Evolutionary conservation across 116 monocot genomes (phyloP).

Genomic region (Papilionanthe hybrid): DNA sequence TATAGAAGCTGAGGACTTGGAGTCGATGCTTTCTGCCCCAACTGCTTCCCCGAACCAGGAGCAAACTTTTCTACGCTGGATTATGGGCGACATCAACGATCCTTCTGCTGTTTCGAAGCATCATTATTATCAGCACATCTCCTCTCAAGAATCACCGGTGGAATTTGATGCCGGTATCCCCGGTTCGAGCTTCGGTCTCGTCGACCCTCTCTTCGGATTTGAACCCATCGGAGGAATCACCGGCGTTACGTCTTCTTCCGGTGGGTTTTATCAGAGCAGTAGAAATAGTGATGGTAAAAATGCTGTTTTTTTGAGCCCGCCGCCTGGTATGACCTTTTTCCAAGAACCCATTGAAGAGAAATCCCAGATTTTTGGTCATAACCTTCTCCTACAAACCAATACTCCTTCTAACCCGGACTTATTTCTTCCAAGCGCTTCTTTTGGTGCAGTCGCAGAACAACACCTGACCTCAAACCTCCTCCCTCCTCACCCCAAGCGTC

Average conservation of each 20-base stretch:
- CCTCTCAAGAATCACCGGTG: background rate
- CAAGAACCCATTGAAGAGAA: constrained; percentile 40
- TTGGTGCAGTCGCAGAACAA: constrained; percentile 8
- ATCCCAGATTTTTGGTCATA: constrained; percentile 18
- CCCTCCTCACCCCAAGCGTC: constrained; percentile 49
- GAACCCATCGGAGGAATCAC: constrained; percentile 17
- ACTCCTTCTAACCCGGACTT: constrained; percentile 27
- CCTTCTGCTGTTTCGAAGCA: constrained; percentile 1
- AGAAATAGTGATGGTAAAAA: constrained; percentile 9
- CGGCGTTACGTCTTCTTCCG: constrained; percentile 11
- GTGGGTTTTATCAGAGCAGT: constrained; percentile 20
- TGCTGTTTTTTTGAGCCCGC: background rate
- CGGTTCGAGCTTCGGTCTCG: constrained; percentile 23
- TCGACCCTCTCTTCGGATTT: constrained; percentile 32
- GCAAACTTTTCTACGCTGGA: constrained; percentile 61
- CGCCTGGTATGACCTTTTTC: constrained; percentile 10
- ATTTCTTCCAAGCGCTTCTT: constrained; percentile 32
- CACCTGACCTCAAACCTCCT: constrained; percentile 8
- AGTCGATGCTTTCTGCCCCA: constrained; percentile 36
- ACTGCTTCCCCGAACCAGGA: constrained; percentile 23
- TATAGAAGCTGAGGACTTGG: constrained; percentile 42
- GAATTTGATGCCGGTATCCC: constrained; percentile 13
- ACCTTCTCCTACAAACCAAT: constrained; percentile 8
- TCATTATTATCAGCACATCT: constrained; percentile 11
- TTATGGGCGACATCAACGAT: constrained; percentile 60